Base-by-base conservation (phyloP, 2,329 filamentous ascomycete species). In the Pestalotiopsis sp. region DNA sequence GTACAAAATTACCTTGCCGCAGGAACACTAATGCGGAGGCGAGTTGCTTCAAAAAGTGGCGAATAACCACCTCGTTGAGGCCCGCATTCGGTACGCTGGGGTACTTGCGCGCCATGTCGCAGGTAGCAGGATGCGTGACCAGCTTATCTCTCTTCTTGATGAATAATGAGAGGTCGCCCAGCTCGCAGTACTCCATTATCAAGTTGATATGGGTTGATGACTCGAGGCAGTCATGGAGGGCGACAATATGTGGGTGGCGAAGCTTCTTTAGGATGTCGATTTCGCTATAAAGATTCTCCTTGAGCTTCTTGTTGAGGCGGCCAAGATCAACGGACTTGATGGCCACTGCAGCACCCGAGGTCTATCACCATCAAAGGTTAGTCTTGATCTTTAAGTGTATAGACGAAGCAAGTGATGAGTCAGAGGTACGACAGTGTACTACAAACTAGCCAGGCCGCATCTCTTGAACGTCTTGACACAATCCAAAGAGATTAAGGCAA, bases 131-230 rank as follows among this genome's bases (percentile, higher is more conserved):
- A 78, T 97, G 92, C 64, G 91, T 92, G 59, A 86, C 87, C 60
- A 98, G 88, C 77, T 91, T 93, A 70, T 95, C 91, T 70, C 95
- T 90, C 82, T 96, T 97, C 86, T 96, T 97, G 83, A 99, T 98
- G 81, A 99, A 98, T 66, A 95, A 87, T 12, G 96, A 97, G 69
- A 99, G 83, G 78, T 99, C 96, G 25, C 96, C 95, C 56, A 99
- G 88, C 78, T 97, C 94, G 82, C 96, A 98, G 82, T 97, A 98
- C 83, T 99, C 96, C 95, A 98, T 99, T 72, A 98, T 91, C 69
- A 99, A 88, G 82, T 99, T 96, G 82, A 98, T 98, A 77, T 97
- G 93, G 25, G 91, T 91, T 3, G 89, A 85, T 0, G 93, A 92
- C 80, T 98, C 95, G 80, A 95, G 88, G 83, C 95, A 98, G 82